Percentiles rank a stretch among this genome's conserved stretches.
Conservation (phyloP, 2,329 filamentous ascomycete genomes). For the Cryphonectria naterciae region DNA sequence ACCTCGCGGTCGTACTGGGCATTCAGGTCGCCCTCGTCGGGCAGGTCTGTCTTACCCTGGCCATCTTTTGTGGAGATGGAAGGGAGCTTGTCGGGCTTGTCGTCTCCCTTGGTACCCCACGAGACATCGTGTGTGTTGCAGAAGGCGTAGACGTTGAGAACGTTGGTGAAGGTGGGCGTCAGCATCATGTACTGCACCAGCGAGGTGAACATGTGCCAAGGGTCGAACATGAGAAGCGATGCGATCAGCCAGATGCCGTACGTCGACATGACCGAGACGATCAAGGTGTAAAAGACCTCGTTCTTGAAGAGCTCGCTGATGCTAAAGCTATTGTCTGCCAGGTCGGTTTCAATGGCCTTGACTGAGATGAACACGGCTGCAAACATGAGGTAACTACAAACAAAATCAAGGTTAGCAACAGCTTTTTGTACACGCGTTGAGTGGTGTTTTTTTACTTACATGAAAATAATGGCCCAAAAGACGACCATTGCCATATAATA, state of each 20-base stretch:
- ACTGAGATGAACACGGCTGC: slow-evolving; percentile 95
- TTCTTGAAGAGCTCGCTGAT: slow-evolving; percentile 80
- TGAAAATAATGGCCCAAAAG: slow-evolving; percentile 96
- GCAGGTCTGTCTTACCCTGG: slow-evolving; percentile 88
- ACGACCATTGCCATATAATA: slow-evolving; percentile 98
- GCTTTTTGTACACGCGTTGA: not conserved
- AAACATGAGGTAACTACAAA: slow-evolving; percentile 82
- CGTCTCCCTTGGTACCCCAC: slow-evolving; percentile 97
- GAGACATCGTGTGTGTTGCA: slow-evolving; percentile 98
- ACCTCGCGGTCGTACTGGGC: slow-evolving; percentile 91
- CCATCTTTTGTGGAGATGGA: slow-evolving; percentile 89
- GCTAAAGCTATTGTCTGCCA: slow-evolving; percentile 67
- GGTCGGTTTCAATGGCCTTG: slow-evolving; percentile 75
- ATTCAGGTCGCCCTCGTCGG: slow-evolving; percentile 93
- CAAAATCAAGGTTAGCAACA: slow-evolving; percentile 30
- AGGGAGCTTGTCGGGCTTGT: slow-evolving; percentile 89
- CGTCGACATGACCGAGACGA: slow-evolving; percentile 89
- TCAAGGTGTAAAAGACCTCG: slow-evolving; percentile 87
- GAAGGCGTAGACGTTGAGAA: slow-evolving; percentile 98
- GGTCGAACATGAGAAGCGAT: slow-evolving; percentile 93
- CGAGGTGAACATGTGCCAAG: slow-evolving; percentile 99
- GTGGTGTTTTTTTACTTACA: slow-evolving; percentile 55
- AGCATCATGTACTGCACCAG: slow-evolving; percentile 94
- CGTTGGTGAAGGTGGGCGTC: slow-evolving; percentile 96
- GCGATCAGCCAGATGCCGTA: slow-evolving; percentile 92